These are phyloP conservation scores for Barbarea vulgaris DNA, from an alignment of 345 rosid genomes.

Conservation along the genomic window DNA sequence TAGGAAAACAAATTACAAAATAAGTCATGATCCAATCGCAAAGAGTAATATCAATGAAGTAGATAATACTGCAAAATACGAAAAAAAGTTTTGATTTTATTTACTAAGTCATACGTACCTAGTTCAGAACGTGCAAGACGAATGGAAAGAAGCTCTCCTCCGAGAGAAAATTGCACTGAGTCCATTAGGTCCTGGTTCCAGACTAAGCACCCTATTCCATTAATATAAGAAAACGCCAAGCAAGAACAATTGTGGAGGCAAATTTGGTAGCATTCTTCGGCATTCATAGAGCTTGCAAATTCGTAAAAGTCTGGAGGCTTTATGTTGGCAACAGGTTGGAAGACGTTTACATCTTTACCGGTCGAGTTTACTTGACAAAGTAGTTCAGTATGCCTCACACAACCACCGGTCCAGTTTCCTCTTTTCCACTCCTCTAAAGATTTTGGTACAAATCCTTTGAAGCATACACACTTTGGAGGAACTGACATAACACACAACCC, in stretches of 20 bases:
- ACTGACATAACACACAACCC: slow-evolving; percentile 14
- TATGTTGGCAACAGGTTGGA: neutral
- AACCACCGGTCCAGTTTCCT: slow-evolving; percentile 29
- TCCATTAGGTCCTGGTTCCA: slow-evolving; percentile 20
- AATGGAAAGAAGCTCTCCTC: slow-evolving; percentile 12
- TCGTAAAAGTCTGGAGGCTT: slow-evolving; percentile 25
- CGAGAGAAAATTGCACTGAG: neutral
- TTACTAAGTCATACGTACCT: slow-evolving; percentile 4
- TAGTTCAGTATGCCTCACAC: slow-evolving; percentile 12
- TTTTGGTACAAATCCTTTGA: slow-evolving; percentile 27
- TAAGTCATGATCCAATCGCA: neutral
- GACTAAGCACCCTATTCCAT: slow-evolving; percentile 18
- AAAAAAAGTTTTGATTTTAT: neutral
- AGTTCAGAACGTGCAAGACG: slow-evolving; percentile 26
- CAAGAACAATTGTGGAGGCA: slow-evolving; percentile 34
- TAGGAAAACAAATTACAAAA: neutral
- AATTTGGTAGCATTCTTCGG: neutral
- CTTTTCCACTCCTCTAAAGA: slow-evolving; percentile 10
- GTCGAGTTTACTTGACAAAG: neutral
- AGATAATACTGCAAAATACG: neutral
- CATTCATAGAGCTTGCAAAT: neutral
- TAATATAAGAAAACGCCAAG: slow-evolving; percentile 2
- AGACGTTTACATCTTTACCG: neutral
- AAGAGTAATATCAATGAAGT: neutral
- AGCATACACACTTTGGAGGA: slow-evolving; percentile 15